Evolutionary conservation across 768 basidiomycete species (phyloP).

Genomic region (Sarcomyxa edulis): DNA sequence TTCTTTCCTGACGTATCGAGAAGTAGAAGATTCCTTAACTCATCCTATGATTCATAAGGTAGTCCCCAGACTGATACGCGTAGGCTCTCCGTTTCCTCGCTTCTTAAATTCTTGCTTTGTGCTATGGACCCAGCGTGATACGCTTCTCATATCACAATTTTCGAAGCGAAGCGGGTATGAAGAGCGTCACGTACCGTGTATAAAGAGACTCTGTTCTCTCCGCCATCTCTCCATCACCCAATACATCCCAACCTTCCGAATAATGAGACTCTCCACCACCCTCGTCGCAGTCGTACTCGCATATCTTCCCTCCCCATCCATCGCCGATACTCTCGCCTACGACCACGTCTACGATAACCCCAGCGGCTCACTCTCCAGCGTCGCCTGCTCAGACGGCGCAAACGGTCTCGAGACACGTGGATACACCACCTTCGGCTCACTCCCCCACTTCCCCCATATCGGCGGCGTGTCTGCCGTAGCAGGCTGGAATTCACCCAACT

Average conservation of each 20-base stretch:
- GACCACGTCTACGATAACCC: conserved; percentile 47
- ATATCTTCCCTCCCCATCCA: conserved; percentile 16
- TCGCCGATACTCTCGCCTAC: conserved; percentile 29
- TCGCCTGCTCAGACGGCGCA: conserved; percentile 43
- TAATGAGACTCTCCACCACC: conserved; percentile 15
- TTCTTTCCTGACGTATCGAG: too few relatives aligned
- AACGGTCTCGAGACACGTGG: conserved; percentile 42
- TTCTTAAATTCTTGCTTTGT: too few relatives aligned
- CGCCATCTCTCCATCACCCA: too few relatives aligned
- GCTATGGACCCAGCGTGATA: too few relatives aligned
- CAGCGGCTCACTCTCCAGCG: conserved; percentile 29
- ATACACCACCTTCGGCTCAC: conserved; percentile 42
- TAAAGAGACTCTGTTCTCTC: too few relatives aligned
- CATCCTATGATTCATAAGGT: too few relatives aligned
- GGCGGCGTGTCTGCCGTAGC: conserved; percentile 48
- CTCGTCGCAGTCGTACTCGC: conserved; percentile 17
- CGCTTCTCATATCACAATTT: too few relatives aligned
- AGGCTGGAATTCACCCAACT: conserved; percentile 46
- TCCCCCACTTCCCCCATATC: conserved; percentile 58
- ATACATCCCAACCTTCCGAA: neutral
- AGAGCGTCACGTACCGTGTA: too few relatives aligned
- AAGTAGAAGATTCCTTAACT: too few relatives aligned
- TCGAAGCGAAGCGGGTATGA: too few relatives aligned
- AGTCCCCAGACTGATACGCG: too few relatives aligned
- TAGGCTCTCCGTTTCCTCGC: too few relatives aligned